Evolutionary conservation across 169 alveolate genomes (phyloP).

Genomic region (Plasmodium berghei): DNA sequence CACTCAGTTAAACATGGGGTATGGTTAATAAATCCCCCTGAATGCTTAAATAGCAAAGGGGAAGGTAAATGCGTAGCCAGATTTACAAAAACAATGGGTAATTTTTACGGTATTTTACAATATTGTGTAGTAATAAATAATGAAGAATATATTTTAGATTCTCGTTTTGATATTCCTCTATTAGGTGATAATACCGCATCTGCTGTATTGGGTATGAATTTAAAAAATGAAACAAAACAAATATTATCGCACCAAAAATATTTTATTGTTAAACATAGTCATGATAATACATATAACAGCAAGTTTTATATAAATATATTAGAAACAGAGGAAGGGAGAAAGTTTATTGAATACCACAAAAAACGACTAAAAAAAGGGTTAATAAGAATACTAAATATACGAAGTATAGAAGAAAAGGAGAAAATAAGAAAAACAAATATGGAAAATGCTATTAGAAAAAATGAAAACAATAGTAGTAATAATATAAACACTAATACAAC

Average conservation of each 20-base stretch:
- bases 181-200: constrained; percentile 74
- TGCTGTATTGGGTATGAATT: constrained; percentile 70
- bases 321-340: constrained; percentile 75
- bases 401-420: constrained; percentile 72
- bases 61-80: constrained; percentile 73
- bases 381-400: constrained; percentile 35
- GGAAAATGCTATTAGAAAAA: constrained; percentile 8
- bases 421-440: constrained; percentile 42
- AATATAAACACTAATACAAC: neutral
- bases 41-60: constrained; percentile 65
- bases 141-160: constrained; percentile 75
- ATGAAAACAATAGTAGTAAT: constrained; percentile 9
- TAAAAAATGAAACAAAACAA: constrained; percentile 59
- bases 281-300: constrained; percentile 73
- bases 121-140: constrained; percentile 75
- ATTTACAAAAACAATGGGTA: constrained; percentile 77
- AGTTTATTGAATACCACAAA: constrained; percentile 71
- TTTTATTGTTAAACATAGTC: constrained; percentile 70
- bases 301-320: constrained; percentile 67
- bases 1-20: constrained; percentile 77
- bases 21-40: constrained; percentile 72
- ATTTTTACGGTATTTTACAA: constrained; percentile 76
- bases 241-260: constrained; percentile 59
- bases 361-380: constrained; percentile 68
- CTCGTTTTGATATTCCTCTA: constrained; percentile 75